Percentiles rank a stretch among this genome's conserved stretches.
These are phyloP conservation scores for Corylus americana DNA, from an alignment of 306 rosid species.

Conservation along the genomic window DNA sequence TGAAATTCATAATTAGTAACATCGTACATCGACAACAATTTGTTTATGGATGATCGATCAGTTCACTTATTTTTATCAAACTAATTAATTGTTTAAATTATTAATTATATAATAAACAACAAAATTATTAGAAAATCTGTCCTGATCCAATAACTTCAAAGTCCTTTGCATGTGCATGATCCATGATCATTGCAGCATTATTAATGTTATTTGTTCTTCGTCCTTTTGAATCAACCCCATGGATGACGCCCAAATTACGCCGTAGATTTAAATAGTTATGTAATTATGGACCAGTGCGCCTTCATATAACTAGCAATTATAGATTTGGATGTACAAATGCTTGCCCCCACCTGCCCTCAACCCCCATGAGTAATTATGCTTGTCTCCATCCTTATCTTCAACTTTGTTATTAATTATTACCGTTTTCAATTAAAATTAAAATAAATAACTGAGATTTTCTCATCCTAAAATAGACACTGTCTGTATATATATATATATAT, in stretches of 20 bases:
- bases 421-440: background rate
- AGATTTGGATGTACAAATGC: background rate
- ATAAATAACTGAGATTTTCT: too few relatives aligned
- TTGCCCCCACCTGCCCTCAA: constrained; percentile 5
- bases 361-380: constrained; percentile 2
- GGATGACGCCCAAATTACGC: background rate
- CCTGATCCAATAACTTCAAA: background rate
- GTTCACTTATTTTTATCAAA: too few relatives aligned
- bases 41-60: too few relatives aligned
- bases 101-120: too few relatives aligned
- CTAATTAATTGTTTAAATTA: too few relatives aligned
- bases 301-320: background rate
- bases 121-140: too few relatives aligned
- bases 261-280: background rate
- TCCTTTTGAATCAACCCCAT: too few relatives aligned
- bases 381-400: background rate
- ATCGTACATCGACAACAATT: too few relatives aligned
- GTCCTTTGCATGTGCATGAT: background rate
- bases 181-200: constrained; percentile 1
- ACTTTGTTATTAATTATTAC: background rate
- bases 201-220: background rate
- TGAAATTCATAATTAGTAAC: background rate
- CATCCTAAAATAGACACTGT: too few relatives aligned
- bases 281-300: background rate
- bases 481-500: too few relatives aligned